These are phyloP conservation scores for Paraurostyla sp. DNA, from an alignment of 73 alveolate genomes.

Conservation along the genomic window DNA sequence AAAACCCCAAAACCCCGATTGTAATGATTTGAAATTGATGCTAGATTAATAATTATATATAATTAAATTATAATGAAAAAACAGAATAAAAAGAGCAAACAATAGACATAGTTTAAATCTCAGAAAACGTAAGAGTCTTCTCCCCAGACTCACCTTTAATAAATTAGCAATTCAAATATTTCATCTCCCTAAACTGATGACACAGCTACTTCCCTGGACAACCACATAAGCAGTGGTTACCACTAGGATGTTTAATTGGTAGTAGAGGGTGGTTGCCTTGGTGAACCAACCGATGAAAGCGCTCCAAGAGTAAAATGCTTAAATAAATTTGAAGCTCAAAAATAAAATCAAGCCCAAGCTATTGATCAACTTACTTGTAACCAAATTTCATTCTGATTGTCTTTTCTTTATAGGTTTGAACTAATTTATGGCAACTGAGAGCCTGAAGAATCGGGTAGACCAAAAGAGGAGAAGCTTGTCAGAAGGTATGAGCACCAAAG, in stretches of 20 bases:
- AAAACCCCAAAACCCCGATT: no score
- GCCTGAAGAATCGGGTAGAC: not conserved
- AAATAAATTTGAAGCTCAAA: not conserved
- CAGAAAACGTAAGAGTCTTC: not conserved
- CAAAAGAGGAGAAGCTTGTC: not conserved
- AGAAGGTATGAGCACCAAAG: not conserved
- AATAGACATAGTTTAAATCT: not conserved
- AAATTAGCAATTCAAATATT: not conserved
- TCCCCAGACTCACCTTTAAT: not conserved
- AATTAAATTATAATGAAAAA: constrained; percentile 3
- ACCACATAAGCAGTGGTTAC: no score
- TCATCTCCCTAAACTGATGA: not conserved
- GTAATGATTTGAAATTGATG: no score
- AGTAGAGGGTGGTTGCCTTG: no score
- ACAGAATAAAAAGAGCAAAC: constrained; percentile 9
- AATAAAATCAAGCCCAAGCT: not conserved
- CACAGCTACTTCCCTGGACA: not conserved
- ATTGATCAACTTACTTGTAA: not conserved
- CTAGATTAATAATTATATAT: no score
- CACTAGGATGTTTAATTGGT: no score
- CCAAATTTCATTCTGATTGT: no score
- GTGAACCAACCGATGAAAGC: not conserved
- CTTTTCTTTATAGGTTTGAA: not conserved
- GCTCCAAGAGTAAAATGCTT: not conserved
- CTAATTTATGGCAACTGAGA: not conserved